Evolutionary conservation across 2,329 filamentous ascomycete species (phyloP).

Genomic region (Thielaviopsis ethacetica): DNA sequence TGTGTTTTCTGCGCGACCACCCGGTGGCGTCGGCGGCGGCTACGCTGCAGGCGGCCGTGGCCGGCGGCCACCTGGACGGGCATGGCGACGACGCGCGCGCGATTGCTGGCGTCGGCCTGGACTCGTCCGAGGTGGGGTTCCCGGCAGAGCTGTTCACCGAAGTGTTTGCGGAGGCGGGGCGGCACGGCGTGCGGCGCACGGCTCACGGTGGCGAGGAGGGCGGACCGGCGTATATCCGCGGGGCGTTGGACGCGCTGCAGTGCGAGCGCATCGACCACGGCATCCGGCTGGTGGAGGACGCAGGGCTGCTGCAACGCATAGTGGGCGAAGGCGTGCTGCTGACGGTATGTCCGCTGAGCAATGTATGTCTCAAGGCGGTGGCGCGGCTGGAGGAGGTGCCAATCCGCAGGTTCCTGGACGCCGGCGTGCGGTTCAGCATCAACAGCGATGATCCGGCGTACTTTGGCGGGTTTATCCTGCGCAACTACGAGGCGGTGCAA

Average conservation of each 20-base stretch:
- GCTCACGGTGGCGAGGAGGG: conserved; percentile 66
- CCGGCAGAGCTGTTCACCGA: conserved; percentile 44
- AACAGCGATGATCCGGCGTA: conserved; percentile 64
- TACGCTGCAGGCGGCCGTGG: conserved; percentile 26
- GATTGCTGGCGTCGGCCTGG: conserved; percentile 49
- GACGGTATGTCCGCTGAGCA: conserved; percentile 58
- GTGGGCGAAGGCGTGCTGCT: conserved; percentile 42
- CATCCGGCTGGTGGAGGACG: conserved; percentile 45
- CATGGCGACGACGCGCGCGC: conserved; percentile 26
- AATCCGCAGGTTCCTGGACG: conserved; percentile 44
- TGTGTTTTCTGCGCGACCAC: conserved; percentile 57
- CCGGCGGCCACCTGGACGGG: conserved; percentile 13
- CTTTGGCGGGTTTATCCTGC: conserved; percentile 59
- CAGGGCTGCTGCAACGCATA: conserved; percentile 39
- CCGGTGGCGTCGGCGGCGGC: conserved; percentile 38
- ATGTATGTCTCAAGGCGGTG: conserved; percentile 31
- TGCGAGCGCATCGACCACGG: conserved; percentile 61
- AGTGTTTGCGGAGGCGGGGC: conserved; percentile 38
- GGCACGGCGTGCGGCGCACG: conserved; percentile 42
- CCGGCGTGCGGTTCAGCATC: conserved; percentile 50
- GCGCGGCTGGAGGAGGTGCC: conserved; percentile 26
- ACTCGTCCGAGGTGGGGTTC: conserved; percentile 43
- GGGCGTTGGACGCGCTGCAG: conserved; percentile 44
- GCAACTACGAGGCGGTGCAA: conserved; percentile 59
- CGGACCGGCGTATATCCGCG: conserved; percentile 46